These are phyloP conservation scores for Penicillium sp. DNA, from an alignment of 2,329 filamentous ascomycete species.

Conservation along the genomic window DNA sequence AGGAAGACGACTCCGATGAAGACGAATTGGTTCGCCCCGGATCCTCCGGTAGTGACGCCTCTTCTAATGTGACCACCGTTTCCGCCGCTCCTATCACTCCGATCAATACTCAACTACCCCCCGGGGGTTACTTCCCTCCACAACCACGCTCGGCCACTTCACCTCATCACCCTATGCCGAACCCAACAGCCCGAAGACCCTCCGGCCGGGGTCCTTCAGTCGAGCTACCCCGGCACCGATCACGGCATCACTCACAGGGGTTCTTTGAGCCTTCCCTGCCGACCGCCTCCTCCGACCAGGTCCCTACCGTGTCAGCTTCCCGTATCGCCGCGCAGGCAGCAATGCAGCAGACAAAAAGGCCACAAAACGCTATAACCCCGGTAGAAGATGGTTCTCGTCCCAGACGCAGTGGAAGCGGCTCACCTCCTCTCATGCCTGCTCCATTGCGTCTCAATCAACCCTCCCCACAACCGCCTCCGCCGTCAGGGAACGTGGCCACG, in stretches of 20 bases:
- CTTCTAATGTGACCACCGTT: slow-evolving; percentile 47
- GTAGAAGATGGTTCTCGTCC: slow-evolving; percentile 33
- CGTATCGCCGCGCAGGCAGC: slow-evolving; percentile 67
- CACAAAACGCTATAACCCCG: slow-evolving; percentile 51
- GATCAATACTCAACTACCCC: slow-evolving; percentile 29
- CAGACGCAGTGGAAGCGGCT: slow-evolving; percentile 36
- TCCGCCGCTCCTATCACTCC: slow-evolving; percentile 43
- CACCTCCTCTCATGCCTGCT: slow-evolving; percentile 35
- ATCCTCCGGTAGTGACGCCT: slow-evolving; percentile 50
- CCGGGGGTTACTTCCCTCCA: slow-evolving; percentile 26
- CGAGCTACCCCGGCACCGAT: slow-evolving; percentile 44
- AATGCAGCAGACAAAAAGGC: slow-evolving; percentile 62
- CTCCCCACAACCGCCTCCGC: slow-evolving; percentile 13
- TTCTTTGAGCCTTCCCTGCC: slow-evolving; percentile 67
- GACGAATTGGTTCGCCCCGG: slow-evolving; percentile 39
- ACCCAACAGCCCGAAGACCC: slow-evolving; percentile 39
- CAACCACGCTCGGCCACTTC: slow-evolving; percentile 33
- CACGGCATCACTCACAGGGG: slow-evolving; percentile 61
- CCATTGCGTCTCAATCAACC: slow-evolving; percentile 28
- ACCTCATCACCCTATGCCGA: slow-evolving; percentile 39
- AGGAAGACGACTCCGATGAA: slow-evolving; percentile 30
- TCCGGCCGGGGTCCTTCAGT: slow-evolving; percentile 39
- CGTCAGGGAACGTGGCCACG: slow-evolving; percentile 53
- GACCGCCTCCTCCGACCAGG: slow-evolving; percentile 50
- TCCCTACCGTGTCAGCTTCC: slow-evolving; percentile 55